These are phyloP conservation scores for Ganoderma meredithae DNA, from an alignment of 1,284 basidiomycete species.

Conservation along the genomic window DNA sequence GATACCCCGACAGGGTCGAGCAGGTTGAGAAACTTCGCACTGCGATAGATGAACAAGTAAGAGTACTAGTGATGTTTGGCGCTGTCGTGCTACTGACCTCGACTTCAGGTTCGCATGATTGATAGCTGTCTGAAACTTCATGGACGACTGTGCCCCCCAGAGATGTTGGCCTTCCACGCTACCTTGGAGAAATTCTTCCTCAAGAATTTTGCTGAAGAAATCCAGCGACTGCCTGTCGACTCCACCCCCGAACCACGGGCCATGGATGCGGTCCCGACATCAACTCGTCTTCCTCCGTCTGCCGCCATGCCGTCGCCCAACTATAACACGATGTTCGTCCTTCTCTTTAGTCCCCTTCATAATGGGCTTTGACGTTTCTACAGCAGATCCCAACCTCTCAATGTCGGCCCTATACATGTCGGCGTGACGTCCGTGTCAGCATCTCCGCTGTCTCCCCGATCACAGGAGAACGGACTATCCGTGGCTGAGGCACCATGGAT, in stretches of 20 bases:
- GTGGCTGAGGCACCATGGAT: slow-evolving; percentile 39
- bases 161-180: slow-evolving; percentile 92
- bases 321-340: slow-evolving; percentile 26
- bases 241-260: slow-evolving; percentile 38
- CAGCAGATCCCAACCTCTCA: slow-evolving; percentile 31
- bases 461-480: slow-evolving; percentile 31
- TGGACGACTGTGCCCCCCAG: slow-evolving; percentile 81
- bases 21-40: slow-evolving; percentile 74
- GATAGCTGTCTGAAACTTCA: slow-evolving; percentile 88
- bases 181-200: slow-evolving; percentile 90
- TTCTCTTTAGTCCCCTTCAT: not conserved
- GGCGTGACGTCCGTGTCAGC: slow-evolving; percentile 45
- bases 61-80: slow-evolving; percentile 27
- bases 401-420: slow-evolving; percentile 33
- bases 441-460: slow-evolving; percentile 45
- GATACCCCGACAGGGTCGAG: slow-evolving; percentile 76
- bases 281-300: slow-evolving; percentile 26
- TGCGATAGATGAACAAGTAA: slow-evolving; percentile 86
- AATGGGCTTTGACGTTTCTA: slow-evolving; percentile 1
- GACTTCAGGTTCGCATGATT: slow-evolving; percentile 74
- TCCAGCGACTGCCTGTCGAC: slow-evolving; percentile 69
- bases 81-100: slow-evolving; percentile 5
- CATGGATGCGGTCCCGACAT: slow-evolving; percentile 26
- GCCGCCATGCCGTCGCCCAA: slow-evolving; percentile 31
- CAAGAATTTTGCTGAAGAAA: slow-evolving; percentile 91